Conservation (phyloP, 2,329 filamentous ascomycete species). For the Botrytis aclada region DNA sequence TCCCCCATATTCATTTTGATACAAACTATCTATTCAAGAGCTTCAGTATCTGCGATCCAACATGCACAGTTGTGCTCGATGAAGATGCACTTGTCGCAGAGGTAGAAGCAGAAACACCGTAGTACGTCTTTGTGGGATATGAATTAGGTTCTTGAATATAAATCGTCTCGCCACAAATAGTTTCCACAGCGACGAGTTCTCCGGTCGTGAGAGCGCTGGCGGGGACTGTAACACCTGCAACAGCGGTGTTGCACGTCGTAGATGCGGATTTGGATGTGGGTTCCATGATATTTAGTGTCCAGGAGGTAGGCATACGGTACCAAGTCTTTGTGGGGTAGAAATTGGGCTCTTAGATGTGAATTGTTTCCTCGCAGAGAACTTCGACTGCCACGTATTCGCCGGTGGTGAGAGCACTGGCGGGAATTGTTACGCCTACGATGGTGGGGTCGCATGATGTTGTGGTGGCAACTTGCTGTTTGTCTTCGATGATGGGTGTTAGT, state of each 20-base stretch:
- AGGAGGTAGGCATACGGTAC: not conserved
- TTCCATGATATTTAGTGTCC: not conserved
- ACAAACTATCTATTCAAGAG: not conserved
- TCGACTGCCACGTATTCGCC: not conserved
- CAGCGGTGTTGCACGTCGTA: not conserved
- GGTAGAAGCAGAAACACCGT: not conserved
- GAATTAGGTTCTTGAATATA: not conserved
- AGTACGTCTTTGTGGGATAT: not conserved
- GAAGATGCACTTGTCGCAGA: not conserved
- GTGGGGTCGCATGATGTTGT: not conserved
- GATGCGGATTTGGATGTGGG: not conserved
- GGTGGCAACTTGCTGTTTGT: not conserved
- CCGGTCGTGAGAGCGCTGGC: not conserved
- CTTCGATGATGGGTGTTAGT: not conserved
- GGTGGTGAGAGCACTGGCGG: not conserved
- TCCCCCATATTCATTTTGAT: not conserved
- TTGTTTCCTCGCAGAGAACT: not conserved
- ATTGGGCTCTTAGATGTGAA: not conserved
- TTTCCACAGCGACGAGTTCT: not conserved
- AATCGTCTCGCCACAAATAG: not conserved
- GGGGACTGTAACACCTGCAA: not conserved
- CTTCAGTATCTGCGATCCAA: not conserved
- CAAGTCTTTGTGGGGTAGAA: not conserved
- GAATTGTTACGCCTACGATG: not conserved
- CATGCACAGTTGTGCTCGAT: too few species aligned